A percentile compares a stretch with the other conserved stretches of the same genome.
These are phyloP conservation scores for Mentha longifolia DNA, from an alignment of 257 asterid species.

Conservation along the genomic window DNA sequence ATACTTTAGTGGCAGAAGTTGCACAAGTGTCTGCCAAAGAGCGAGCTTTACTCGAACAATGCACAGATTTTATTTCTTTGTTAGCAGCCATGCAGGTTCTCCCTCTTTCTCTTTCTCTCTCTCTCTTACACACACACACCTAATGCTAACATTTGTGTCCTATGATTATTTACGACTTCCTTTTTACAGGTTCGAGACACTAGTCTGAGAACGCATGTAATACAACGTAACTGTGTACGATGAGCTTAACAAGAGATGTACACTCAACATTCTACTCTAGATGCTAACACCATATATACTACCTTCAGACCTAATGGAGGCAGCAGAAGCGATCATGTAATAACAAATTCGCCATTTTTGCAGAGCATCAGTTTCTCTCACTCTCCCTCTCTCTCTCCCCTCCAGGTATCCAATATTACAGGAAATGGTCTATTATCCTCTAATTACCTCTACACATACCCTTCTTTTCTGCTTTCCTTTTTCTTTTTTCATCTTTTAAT, in stretches of 20 bases:
- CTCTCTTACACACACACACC: neutral
- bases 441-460: conserved; percentile 51
- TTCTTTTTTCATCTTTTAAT: neutral
- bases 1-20: conserved; percentile 60
- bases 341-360: conserved; percentile 43
- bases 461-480: conserved; percentile 21
- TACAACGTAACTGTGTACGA: conserved; percentile 50
- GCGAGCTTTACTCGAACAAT: conserved; percentile 69
- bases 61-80: conserved; percentile 63
- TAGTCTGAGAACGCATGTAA: conserved; percentile 56
- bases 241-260: conserved; percentile 45
- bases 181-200: conserved; percentile 50
- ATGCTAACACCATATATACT: conserved; percentile 52
- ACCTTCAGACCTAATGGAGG: conserved; percentile 47
- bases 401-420: conserved; percentile 55
- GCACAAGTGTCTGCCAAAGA: conserved; percentile 65
- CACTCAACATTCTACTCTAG: conserved; percentile 36
- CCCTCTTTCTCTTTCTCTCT: neutral
- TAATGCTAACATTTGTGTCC: too few species aligned
- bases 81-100: conserved; percentile 55
- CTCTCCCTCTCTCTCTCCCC: conserved; percentile 31
- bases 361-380: conserved; percentile 33
- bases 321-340: conserved; percentile 39
- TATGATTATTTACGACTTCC: neutral
- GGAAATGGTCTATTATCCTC: conserved; percentile 48